Evolutionary conservation across 169 alveolate species (phyloP), one percentile per base, ranked within the genome.

Genomic region (Plasmodium cynomolgi): DNA sequence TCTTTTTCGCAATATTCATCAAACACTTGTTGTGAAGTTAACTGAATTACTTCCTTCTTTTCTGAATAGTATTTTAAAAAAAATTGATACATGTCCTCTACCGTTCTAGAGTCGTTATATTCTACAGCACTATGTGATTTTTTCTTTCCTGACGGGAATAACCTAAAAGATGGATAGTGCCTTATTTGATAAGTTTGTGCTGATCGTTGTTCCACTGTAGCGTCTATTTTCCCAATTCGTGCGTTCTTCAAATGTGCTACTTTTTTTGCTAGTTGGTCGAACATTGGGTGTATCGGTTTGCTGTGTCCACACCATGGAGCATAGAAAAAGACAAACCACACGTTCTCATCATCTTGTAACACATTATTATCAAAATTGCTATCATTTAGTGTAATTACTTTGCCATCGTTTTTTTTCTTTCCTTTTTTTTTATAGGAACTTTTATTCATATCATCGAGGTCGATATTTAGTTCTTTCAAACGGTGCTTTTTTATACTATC

Each of bases 291-390:
- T 54, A 99, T 96, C 17, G 98, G 97, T 94, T 98, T 98, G 96
- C 99, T 98, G 94, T 98, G 99, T 9, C 99, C 99, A 95, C 99
- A 99, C 99, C 99, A 98, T 58, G 99, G 99, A 17, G 99, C 99
- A 84, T 97, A 99, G 96, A 98, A 98, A 97, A 97, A 96, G 13
- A 97, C 96, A 84, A 97, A 94, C 97, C 97, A 96, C 23, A 95
- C 96, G 91, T 92, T 96, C 79, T 96, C 96, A 8, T 83, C 93
- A 93, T 97, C 97, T 41, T 96, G 92, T 31, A 95, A 84, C 8
- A 97, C 98, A 62, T 71, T 39, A 62, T 79, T 83, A 79, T 96
- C 94, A 83, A 97, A 96, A 73, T 97, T 96, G 17, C 56, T 23
- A 81, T 95, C 97, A 37, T 96, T 96, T 62, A 97, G 93, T 41